Evolutionary conservation across 1,284 basidiomycete genomes (phyloP), one percentile per base, ranked within the genome.

Genomic region (Fomitiporia mediterranea): DNA sequence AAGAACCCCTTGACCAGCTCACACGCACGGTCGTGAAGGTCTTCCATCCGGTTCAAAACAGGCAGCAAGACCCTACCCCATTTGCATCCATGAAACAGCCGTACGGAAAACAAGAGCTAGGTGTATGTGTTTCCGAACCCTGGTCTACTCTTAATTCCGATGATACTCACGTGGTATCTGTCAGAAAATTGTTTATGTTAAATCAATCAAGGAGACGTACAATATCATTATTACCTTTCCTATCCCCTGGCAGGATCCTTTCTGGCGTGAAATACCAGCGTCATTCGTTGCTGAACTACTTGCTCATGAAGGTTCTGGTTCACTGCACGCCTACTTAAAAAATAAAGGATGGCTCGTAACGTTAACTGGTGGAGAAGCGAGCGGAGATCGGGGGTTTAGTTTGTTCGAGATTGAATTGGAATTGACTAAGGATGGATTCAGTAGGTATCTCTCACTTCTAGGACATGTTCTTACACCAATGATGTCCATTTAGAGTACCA

Each of bases 301-400:
- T 13, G 32, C 6, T 6, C 32, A 34, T 13, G 32, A 6, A 6
- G 32, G 32, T 6, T 13, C 32, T 34, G 32, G 32, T 13, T 34
- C 32, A 6, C 32, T 34, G 32, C 32, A 94, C 63, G 93, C 92
- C 1, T 93, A 94, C 69, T 77, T 99, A 60, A 99, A 98, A 74
- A 77, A 80, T 62, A 88, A 89, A 67, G 94, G 95, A 4, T 98
- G 95, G 94, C 83, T 89, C 50, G 94, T 91, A 55, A 78, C 78
- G 21, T 75, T 99, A 48, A 84, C 80, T 56, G 79, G 86, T 39
- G 92, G 91, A 3, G 77, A 83, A 2, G 86, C 89, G 57, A 79
- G 82, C 53, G 79, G 88, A 17, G 93, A 82, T 2, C 76, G 87
- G 63, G 90, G 91, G 1, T 95, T 98, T 68, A 86, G 86, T 51